Evolutionary conservation across 148 eudicot species (phyloP).

Genomic region (Amaranthus cruentus): DNA sequence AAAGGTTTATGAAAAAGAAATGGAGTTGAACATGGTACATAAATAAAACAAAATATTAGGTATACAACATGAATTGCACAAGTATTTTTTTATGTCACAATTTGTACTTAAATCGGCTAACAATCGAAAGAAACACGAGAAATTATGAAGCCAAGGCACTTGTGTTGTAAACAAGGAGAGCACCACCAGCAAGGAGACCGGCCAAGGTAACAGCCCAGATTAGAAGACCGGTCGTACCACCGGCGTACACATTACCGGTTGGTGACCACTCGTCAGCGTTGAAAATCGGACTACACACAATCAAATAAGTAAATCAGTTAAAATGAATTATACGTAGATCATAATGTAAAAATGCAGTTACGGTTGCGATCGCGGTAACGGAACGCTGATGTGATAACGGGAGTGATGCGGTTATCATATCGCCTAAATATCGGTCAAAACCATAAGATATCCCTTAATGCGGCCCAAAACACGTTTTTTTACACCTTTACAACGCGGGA

Average conservation of each 20-base stretch:
- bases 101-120: conserved; percentile 9
- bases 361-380: too few species aligned
- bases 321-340: too few species aligned
- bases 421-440: too few species aligned
- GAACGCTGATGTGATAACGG: too few species aligned
- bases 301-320: too few species aligned
- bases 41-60: background rate
- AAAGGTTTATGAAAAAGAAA: background rate
- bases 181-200: conserved; percentile 89
- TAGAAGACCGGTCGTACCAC: conserved; percentile 79
- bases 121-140: background rate
- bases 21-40: background rate
- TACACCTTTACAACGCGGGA: too few species aligned
- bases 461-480: too few species aligned
- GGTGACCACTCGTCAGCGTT: conserved; percentile 70
- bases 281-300: conserved; percentile 70
- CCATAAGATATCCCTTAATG: too few species aligned
- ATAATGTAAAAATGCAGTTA: too few species aligned
- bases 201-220: conserved; percentile 83
- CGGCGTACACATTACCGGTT: conserved; percentile 72
- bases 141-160: conserved; percentile 68
- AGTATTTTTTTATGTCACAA: conserved; percentile 13
- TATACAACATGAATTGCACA: conserved; percentile 8
- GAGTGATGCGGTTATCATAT: too few species aligned
- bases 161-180: conserved; percentile 87